These are phyloP conservation scores for Talaromyces sp. DNA, from an alignment of 2,329 filamentous ascomycete genomes.

Conservation along the genomic window DNA sequence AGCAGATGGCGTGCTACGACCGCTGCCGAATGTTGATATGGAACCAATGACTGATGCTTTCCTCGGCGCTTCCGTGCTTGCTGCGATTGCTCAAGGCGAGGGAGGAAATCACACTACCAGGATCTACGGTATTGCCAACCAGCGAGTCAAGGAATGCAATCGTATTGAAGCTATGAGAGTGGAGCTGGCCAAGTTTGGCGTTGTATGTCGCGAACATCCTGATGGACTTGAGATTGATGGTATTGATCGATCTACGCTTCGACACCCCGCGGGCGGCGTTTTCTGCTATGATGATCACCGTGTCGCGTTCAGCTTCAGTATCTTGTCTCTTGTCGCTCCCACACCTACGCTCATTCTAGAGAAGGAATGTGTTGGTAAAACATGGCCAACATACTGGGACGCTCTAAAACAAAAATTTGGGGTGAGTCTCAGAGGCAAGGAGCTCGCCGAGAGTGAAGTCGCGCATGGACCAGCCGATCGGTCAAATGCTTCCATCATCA, in stretches of 20 bases:
- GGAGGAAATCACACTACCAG: constrained; percentile 62
- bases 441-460: constrained; percentile 45
- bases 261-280: constrained; percentile 63
- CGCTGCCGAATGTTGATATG: constrained; percentile 86
- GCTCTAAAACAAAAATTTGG: constrained; percentile 73
- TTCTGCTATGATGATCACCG: constrained; percentile 97
- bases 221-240: constrained; percentile 78
- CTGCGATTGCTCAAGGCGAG: constrained; percentile 77
- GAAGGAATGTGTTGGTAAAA: constrained; percentile 91
- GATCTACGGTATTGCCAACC: constrained; percentile 94
- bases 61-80: constrained; percentile 87
- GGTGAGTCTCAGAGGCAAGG: constrained; percentile 71
- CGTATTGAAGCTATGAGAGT: constrained; percentile 93
- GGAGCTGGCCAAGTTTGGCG: constrained; percentile 89
- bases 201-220: constrained; percentile 79
- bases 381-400: constrained; percentile 99
- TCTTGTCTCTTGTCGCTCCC: constrained; percentile 71
- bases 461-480: constrained; percentile 39
- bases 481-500: constrained; percentile 68
- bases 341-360: constrained; percentile 75
- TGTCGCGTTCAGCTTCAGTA: constrained; percentile 97
- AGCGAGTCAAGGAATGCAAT: constrained; percentile 97
- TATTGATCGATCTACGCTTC: constrained; percentile 49
- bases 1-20: constrained; percentile 66
- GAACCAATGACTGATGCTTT: constrained; percentile 99